Base-by-base conservation (phyloP, 371 early-diverging fungal genomes). In the Saksenaea vasiformis region DNA sequence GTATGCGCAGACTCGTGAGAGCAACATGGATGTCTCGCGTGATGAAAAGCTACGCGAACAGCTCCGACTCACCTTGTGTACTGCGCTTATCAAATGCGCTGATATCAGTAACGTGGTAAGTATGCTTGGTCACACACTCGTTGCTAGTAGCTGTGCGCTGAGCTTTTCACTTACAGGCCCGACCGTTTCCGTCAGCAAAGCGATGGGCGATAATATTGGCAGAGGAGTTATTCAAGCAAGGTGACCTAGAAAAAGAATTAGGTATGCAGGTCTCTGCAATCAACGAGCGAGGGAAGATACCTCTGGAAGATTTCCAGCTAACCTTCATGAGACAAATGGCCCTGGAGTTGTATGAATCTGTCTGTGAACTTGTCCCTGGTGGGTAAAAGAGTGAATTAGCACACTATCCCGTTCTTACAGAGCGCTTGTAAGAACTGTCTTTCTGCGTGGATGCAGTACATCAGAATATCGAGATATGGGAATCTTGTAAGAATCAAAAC, bases 71-170 rank as follows among this genome's bases (percentile, higher is more conserved):
- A 63, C 81, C 51, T 71, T 92, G 13, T 85, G 86, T 14, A 85
- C 85, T 34, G 87, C 86, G 4, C 70, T 93, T 14, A 88, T 93
- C 67, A 93, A 93, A 70, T 91, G 91, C 73, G 88, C 92, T 1
- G 93, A 93, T 58, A 87, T 93, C 58, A 87, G 88, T 61, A 93
- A 93, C 62, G 82, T 79, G 56, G 83, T 80, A 77, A 43, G 82
- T 73, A 7, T 8, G 17, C 55, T 11, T 15, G 7, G 53, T 8
- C 10, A 60, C 44, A 60, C 10, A 22, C n/a, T n/a, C n/a, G n/a
- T n/a, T n/a, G 15, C 39, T 39, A 14, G 3, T 11, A 39, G 39
- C 39, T 37, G 1, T 17, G 15, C 3, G 5, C 34, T 22, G 53
- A 56, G 22, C n/a, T 38, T 35, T 38, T 56, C 10, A 34, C 41